These are phyloP conservation scores for Rhizopogon hawkerae DNA, from an alignment of 1,284 basidiomycete genomes.

Conservation along the genomic window DNA sequence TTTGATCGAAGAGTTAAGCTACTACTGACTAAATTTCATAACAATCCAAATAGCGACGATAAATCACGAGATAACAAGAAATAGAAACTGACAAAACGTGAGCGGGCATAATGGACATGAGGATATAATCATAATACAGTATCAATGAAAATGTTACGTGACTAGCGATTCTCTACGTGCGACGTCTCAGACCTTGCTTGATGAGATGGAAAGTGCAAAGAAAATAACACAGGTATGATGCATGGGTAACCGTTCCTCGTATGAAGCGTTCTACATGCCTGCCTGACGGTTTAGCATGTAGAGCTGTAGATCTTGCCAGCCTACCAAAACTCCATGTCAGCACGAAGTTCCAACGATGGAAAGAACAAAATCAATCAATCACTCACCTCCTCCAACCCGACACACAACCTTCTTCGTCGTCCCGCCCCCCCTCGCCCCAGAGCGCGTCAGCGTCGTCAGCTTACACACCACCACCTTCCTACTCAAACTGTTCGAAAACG, in stretches of 20 bases:
- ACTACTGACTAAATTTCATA: background rate
- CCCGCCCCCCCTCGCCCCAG: constrained; percentile 42
- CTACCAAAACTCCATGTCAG: constrained; percentile 30
- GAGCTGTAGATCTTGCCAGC: constrained; percentile 79
- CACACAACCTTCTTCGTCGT: constrained; percentile 79
- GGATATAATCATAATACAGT: constrained; percentile 2
- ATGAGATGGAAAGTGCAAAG: background rate
- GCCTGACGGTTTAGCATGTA: constrained; percentile 70
- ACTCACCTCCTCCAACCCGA: constrained; percentile 72
- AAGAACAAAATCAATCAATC: constrained; percentile 4
- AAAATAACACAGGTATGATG: constrained; percentile 5
- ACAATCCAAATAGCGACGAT: background rate
- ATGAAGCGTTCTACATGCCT: constrained; percentile 31
- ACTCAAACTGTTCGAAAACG: constrained; percentile 62
- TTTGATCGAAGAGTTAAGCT: too few relatives aligned
- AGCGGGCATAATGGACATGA: background rate
- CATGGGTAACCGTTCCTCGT: background rate
- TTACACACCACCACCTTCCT: constrained; percentile 73
- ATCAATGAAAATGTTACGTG: background rate
- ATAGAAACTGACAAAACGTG: background rate
- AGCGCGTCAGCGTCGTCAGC: constrained; percentile 65
- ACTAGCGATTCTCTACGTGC: background rate
- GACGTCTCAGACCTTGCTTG: background rate
- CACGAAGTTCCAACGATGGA: constrained; percentile 2
- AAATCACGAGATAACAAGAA: constrained; percentile 3